Conservation (phyloP, 768 basidiomycete genomes). For the Lactifluus hygrophoroides region DNA sequence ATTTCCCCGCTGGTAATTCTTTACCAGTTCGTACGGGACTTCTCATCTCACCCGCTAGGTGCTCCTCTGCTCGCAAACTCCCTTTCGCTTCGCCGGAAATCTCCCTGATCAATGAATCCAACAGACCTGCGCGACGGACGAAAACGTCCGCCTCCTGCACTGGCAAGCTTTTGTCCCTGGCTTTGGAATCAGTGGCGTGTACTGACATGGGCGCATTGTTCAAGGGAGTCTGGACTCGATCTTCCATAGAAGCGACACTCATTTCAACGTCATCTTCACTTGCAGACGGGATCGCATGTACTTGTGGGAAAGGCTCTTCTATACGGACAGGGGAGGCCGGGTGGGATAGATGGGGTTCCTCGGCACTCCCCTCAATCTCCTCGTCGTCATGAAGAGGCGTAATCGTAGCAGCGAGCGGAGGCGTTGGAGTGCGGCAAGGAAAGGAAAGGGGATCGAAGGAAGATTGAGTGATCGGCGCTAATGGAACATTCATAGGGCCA, state of each 20-base stretch:
- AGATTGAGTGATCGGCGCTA: neutral
- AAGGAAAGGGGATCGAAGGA: slow-evolving; percentile 5
- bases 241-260: neutral
- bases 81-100: neutral
- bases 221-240: neutral
- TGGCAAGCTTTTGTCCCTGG: neutral
- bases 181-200: neutral
- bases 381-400: slow-evolving; percentile 6
- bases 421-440: slow-evolving; percentile 14
- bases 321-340: neutral
- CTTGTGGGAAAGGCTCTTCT: neutral
- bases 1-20: neutral
- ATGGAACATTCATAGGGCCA: neutral
- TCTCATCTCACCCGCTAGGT: neutral
- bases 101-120: neutral
- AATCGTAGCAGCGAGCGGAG: slow-evolving; percentile 13
- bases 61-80: neutral
- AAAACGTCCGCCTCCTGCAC: neutral
- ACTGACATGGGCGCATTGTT: neutral
- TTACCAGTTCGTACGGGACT: neutral
- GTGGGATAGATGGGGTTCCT: neutral
- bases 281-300: neutral
- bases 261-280: neutral
- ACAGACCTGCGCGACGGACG: slow-evolving; percentile 1
- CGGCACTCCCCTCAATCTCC: neutral